Percentiles rank a stretch among this genome's conserved stretches.
phyloP scores from a whole-genome alignment of 1,284 basidiomycete species.

The Psilocybe mexicana region DNA sequence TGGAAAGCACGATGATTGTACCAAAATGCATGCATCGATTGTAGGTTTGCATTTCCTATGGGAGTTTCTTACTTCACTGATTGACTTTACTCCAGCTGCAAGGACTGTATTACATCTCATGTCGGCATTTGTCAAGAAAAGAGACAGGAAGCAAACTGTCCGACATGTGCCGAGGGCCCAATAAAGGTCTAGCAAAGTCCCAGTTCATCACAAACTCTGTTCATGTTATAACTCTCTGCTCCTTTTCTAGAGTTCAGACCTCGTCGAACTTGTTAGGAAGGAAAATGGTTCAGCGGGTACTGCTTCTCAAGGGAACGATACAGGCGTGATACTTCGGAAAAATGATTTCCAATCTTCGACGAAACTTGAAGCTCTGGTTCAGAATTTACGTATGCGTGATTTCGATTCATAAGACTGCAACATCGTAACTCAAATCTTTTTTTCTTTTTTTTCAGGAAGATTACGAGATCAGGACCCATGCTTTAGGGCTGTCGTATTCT shows the following conservation, averaged over 20 bases:
- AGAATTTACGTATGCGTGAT: slow-evolving; percentile 58
- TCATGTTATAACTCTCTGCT: too few species aligned
- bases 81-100: slow-evolving; percentile 55
- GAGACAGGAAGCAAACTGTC: slow-evolving; percentile 69
- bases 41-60: slow-evolving; percentile 40
- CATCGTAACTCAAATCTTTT: background rate
- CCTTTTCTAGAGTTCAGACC: slow-evolving; percentile 49
- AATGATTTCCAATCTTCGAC: slow-evolving; percentile 90
- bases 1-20: slow-evolving; percentile 71
- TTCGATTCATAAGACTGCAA: background rate
- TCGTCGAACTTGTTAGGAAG: slow-evolving; percentile 62
- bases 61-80: background rate
- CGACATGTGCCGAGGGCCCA: slow-evolving; percentile 69
- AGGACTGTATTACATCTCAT: slow-evolving; percentile 77
- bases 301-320: slow-evolving; percentile 41
- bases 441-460: slow-evolving; percentile 40
- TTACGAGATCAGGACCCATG: slow-evolving; percentile 72
- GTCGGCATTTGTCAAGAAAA: slow-evolving; percentile 65
- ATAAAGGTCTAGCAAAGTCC: slow-evolving; percentile 45
- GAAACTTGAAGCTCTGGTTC: slow-evolving; percentile 76
- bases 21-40: slow-evolving; percentile 79
- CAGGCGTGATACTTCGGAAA: slow-evolving; percentile 61
- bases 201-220: background rate
- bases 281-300: slow-evolving; percentile 28
- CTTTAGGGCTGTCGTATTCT: slow-evolving; percentile 88